Percentiles rank a stretch among this genome's conserved stretches.
Conservation (phyloP, 768 basidiomycete genomes). For the Boletus rufocinnamomeus region DNA sequence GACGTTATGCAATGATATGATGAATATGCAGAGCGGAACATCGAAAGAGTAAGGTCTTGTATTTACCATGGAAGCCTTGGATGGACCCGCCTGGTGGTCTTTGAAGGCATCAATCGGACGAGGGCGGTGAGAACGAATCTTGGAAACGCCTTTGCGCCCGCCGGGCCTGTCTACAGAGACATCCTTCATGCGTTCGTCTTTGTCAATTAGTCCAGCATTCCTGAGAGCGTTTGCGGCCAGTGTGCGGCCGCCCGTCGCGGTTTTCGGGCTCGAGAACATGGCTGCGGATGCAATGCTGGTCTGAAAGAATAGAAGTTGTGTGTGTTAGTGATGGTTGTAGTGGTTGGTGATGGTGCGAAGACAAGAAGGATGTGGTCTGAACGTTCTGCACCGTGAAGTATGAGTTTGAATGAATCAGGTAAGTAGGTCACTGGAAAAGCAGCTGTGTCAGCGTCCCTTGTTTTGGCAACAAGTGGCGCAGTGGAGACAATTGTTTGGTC, state of each 20-base stretch:
- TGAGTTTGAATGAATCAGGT: conserved; percentile 22
- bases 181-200: conserved; percentile 76
- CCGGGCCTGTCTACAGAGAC: conserved; percentile 62
- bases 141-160: conserved; percentile 68
- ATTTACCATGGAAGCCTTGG: conserved; percentile 69
- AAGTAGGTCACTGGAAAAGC: conserved; percentile 14
- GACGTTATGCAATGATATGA: conserved; percentile 29
- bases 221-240: conserved; percentile 65
- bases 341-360: conserved; percentile 19
- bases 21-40: conserved; percentile 30
- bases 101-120: conserved; percentile 61
- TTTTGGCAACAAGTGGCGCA: conserved; percentile 23
- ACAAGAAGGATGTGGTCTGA: conserved; percentile 17
- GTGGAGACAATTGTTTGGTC: conserved; percentile 23
- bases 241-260: conserved; percentile 56
- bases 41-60: conserved; percentile 40
- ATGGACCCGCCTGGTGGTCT: conserved; percentile 46
- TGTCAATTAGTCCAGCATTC: conserved; percentile 74
- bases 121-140: conserved; percentile 60
- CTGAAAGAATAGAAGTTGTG: neutral
- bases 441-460: conserved; percentile 27
- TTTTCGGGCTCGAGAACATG: conserved; percentile 65
- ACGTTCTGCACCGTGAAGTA: conserved; percentile 6
- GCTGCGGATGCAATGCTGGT: neutral
- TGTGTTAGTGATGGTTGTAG: neutral